phyloP scores from a whole-genome alignment of 208 protist species.

The Leishmania lainsoni region DNA sequence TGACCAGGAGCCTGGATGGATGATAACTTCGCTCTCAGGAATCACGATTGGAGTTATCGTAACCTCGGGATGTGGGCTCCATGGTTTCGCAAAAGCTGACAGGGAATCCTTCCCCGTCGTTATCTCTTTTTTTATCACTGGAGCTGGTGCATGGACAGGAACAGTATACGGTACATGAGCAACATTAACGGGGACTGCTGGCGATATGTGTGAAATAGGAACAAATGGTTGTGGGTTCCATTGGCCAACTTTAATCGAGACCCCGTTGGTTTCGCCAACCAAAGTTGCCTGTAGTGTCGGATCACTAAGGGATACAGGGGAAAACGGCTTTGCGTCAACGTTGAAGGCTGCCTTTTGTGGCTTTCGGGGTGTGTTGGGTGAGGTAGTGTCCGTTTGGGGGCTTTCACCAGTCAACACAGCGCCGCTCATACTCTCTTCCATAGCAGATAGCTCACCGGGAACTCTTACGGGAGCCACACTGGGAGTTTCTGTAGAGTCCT shows the following conservation, averaged over 20 bases:
- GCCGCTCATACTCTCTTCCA: background rate
- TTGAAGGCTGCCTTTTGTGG: conserved; percentile 25
- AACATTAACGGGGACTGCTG: conserved; percentile 6
- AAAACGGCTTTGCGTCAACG: conserved; percentile 30
- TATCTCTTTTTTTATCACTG: conserved; percentile 8
- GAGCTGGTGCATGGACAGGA: background rate
- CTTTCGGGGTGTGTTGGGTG: conserved; percentile 16
- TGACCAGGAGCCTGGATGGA: conserved; percentile 31
- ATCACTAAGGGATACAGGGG: conserved; percentile 22
- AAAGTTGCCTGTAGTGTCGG: conserved; percentile 14
- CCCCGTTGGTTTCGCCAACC: conserved; percentile 12
- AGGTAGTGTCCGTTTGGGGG: conserved; percentile 2
- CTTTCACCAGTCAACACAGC: background rate
- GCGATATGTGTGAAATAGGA: conserved; percentile 14
- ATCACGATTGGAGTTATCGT: conserved; percentile 9
- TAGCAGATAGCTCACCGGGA: background rate
- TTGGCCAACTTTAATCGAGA: conserved; percentile 28
- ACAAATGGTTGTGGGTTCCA: conserved; percentile 21
- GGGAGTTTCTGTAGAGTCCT: background rate
- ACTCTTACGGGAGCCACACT: background rate
- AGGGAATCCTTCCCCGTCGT: conserved; percentile 22
- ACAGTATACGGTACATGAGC: conserved; percentile 7
- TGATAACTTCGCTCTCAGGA: conserved; percentile 23
- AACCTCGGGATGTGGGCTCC: conserved; percentile 33
- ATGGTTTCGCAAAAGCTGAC: conserved; percentile 41